phyloP scores from a whole-genome alignment of 352 stramenopile genomes.

The Phytopythium vexans region DNA sequence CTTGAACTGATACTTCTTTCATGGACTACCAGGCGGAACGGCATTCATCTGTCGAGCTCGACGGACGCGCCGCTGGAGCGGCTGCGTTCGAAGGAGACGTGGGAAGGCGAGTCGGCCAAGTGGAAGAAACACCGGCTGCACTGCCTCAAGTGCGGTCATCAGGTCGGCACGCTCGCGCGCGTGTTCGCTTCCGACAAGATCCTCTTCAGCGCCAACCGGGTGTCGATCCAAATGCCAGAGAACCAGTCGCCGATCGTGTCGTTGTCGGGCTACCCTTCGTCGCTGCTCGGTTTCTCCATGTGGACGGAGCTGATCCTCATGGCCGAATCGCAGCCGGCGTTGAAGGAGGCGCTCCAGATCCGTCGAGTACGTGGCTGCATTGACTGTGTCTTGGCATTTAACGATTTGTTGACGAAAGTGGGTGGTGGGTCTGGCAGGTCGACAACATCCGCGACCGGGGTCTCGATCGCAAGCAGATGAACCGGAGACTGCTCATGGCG shows the following conservation, averaged over 20 bases:
- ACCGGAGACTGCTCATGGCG: slow-evolving; percentile 59
- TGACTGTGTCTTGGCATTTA: background rate
- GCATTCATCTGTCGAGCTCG: slow-evolving; percentile 68
- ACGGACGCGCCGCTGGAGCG: slow-evolving; percentile 62
- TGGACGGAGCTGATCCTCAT: slow-evolving; percentile 79
- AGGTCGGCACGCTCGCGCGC: slow-evolving; percentile 53
- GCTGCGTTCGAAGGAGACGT: slow-evolving; percentile 38
- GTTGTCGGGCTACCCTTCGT: slow-evolving; percentile 73
- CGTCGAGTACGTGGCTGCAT: slow-evolving; percentile 22
- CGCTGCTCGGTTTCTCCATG: slow-evolving; percentile 65
- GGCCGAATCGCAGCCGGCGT: slow-evolving; percentile 60
- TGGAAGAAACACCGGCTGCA: slow-evolving; percentile 73
- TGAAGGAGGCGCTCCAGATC: slow-evolving; percentile 68
- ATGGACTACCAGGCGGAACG: slow-evolving; percentile 35
- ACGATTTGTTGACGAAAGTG: background rate
- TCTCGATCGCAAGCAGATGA: slow-evolving; percentile 48
- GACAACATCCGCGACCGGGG: slow-evolving; percentile 58
- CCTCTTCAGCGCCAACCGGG: slow-evolving; percentile 58
- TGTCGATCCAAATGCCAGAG: slow-evolving; percentile 73
- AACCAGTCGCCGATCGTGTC: slow-evolving; percentile 69
- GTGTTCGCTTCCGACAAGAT: slow-evolving; percentile 71
- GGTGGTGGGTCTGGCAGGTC: slow-evolving; percentile 17
- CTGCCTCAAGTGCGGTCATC: slow-evolving; percentile 61
- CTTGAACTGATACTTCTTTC: background rate
- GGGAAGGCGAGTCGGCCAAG: slow-evolving; percentile 21